A percentile compares a stretch with the other conserved stretches of the same genome.
Conservation (phyloP, 108 stramenopile genomes). For the Epithemia pelagica region DNA sequence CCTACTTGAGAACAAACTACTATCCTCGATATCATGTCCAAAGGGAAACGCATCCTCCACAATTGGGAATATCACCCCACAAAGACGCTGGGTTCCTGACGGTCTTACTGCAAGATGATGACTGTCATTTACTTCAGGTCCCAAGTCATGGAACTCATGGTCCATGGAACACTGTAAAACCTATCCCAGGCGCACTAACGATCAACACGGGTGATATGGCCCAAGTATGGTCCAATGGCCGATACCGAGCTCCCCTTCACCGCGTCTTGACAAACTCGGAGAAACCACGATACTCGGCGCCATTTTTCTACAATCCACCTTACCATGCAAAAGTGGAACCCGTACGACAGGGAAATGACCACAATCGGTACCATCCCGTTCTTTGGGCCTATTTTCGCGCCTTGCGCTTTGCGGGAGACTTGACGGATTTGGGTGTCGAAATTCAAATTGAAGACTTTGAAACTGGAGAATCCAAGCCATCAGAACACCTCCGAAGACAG, state of each 20-base stretch:
- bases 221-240: slow-evolving; percentile 87
- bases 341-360: slow-evolving; percentile 8
- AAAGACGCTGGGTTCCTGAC: slow-evolving; percentile 90
- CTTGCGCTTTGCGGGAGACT: slow-evolving; percentile 78
- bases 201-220: slow-evolving; percentile 94
- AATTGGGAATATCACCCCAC: slow-evolving; percentile 78
- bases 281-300: slow-evolving; percentile 75
- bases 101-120: slow-evolving; percentile 78
- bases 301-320: slow-evolving; percentile 91
- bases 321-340: slow-evolving; percentile 54
- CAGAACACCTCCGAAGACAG: slow-evolving; percentile 45
- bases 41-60: not conserved
- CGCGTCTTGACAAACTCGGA: slow-evolving; percentile 71
- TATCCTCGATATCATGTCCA: slow-evolving; percentile 52
- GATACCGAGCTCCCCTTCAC: slow-evolving; percentile 82
- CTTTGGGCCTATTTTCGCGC: slow-evolving; percentile 82
- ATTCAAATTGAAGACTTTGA: slow-evolving; percentile 62
- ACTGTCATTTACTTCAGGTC: slow-evolving; percentile 78
- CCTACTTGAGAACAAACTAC: slow-evolving; percentile 81
- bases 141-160: slow-evolving; percentile 34
- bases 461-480: slow-evolving; percentile 12
- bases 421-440: slow-evolving; percentile 77
- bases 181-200: slow-evolving; percentile 74
- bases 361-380: slow-evolving; percentile 39
- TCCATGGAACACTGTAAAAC: slow-evolving; percentile 71